Evolutionary conservation across 2,329 filamentous ascomycete genomes (phyloP).

Genomic region (Pseudogymnoascus sp.): DNA sequence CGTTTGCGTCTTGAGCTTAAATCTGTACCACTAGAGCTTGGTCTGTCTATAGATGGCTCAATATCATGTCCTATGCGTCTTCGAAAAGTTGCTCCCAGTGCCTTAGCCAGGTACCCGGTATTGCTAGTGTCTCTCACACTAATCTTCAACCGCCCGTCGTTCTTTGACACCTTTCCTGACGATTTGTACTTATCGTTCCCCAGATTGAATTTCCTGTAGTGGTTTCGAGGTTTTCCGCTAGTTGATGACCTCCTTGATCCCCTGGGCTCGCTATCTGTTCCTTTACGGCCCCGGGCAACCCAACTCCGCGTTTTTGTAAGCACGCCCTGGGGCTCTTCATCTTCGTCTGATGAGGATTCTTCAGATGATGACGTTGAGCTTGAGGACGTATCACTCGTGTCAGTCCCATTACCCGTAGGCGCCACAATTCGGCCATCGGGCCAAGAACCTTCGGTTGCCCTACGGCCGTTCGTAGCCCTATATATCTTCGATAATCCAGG

Average conservation of each 20-base stretch:
- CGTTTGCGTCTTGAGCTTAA: neutral
- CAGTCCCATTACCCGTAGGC: neutral
- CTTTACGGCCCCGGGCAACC: neutral
- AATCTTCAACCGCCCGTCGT: conserved; percentile 62
- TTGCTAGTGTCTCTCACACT: conserved; percentile 62
- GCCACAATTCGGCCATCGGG: neutral
- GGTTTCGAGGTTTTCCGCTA: conserved; percentile 7
- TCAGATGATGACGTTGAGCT: conserved; percentile 1
- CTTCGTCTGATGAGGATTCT: neutral
- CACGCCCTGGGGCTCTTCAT: neutral
- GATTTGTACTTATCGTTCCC: conserved; percentile 57
- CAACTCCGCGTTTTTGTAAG: neutral
- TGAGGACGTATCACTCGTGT: neutral
- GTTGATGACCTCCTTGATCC: neutral
- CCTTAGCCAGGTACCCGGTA: conserved; percentile 64
- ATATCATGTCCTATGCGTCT: conserved; percentile 38
- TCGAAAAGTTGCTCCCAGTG: conserved; percentile 54
- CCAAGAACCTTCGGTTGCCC: neutral
- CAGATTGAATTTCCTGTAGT: conserved; percentile 48
- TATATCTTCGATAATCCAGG: neutral
- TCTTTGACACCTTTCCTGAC: conserved; percentile 54
- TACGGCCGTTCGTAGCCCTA: neutral
- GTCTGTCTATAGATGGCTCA: neutral
- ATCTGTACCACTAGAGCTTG: neutral
- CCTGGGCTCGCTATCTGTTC: neutral